These are phyloP conservation scores for Tilletia walkeri DNA, from an alignment of 1,284 basidiomycete genomes.

Conservation along the genomic window DNA sequence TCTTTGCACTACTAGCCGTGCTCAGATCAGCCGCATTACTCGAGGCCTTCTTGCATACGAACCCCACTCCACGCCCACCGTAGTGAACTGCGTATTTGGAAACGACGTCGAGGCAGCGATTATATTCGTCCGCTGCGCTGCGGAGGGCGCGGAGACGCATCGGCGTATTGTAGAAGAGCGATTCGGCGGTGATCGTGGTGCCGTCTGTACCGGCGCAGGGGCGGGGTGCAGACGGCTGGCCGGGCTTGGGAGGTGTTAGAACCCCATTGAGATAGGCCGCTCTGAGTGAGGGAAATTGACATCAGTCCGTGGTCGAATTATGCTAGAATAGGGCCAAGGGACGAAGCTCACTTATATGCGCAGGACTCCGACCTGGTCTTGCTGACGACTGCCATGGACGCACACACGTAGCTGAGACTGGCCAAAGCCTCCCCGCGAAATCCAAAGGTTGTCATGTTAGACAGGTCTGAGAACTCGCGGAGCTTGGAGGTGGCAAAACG, in stretches of 20 bases:
- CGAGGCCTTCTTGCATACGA: conserved; percentile 62
- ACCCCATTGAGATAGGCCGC: conserved; percentile 44
- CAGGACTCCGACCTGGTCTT: conserved; percentile 60
- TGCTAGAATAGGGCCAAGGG: not conserved
- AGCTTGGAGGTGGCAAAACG: conserved; percentile 96
- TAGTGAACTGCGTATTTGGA: conserved; percentile 74
- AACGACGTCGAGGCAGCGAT: conserved; percentile 86
- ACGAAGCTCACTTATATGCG: conserved; percentile 38
- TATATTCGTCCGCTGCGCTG: conserved; percentile 85
- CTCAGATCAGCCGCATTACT: conserved; percentile 66
- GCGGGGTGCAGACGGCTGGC: conserved; percentile 62
- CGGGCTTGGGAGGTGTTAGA: conserved; percentile 37
- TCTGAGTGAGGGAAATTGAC: conserved; percentile 17
- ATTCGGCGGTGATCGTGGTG: conserved; percentile 87
- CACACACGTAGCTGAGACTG: conserved; percentile 84
- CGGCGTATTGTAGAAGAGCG: conserved; percentile 92
- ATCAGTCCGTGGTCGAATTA: not conserved
- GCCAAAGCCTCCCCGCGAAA: conserved; percentile 97
- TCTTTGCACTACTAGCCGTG: conserved; percentile 66
- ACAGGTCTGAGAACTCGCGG: conserved; percentile 79
- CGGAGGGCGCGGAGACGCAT: conserved; percentile 82
- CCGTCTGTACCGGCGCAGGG: conserved; percentile 92
- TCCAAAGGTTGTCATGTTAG: conserved; percentile 84
- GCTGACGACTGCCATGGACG: conserved; percentile 81
- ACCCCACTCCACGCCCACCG: conserved; percentile 65